These are phyloP conservation scores for Ajuga chamaepitys DNA, from an alignment of 257 asterid species.

Conservation along the genomic window DNA sequence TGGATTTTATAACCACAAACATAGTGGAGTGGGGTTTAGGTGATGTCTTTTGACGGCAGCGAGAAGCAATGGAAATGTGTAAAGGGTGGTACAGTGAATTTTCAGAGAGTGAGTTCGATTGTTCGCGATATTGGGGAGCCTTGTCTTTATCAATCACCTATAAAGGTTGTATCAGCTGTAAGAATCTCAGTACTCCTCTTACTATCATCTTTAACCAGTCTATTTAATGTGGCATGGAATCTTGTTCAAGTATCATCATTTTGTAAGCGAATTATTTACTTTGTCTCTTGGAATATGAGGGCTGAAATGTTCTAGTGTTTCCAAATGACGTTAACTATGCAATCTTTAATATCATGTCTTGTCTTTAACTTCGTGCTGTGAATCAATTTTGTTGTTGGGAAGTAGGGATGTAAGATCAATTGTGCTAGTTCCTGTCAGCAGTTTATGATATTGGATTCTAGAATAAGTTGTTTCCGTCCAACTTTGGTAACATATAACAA, in stretches of 20 bases:
- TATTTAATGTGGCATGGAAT: background rate
- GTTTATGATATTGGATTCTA: background rate
- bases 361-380: background rate
- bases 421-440: background rate
- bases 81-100: conserved; percentile 57
- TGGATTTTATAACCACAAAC: conserved; percentile 2
- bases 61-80: conserved; percentile 89
- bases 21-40: conserved; percentile 23
- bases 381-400: background rate
- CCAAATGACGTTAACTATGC: background rate
- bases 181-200: conserved; percentile 28
- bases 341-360: background rate
- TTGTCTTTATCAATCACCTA: conserved; percentile 80
- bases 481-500: background rate
- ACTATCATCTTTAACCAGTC: background rate
- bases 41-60: conserved; percentile 79
- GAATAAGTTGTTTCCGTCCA: background rate
- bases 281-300: background rate
- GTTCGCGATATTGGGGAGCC: conserved; percentile 96
- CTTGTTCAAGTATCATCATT: background rate
- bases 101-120: conserved; percentile 77
- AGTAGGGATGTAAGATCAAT: background rate
- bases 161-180: conserved; percentile 76
- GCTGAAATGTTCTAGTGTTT: background rate
- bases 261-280: background rate